These are phyloP conservation scores for Oleoguttula mirabilis DNA, from an alignment of 495 filamentous ascomycete species.

Conservation along the genomic window DNA sequence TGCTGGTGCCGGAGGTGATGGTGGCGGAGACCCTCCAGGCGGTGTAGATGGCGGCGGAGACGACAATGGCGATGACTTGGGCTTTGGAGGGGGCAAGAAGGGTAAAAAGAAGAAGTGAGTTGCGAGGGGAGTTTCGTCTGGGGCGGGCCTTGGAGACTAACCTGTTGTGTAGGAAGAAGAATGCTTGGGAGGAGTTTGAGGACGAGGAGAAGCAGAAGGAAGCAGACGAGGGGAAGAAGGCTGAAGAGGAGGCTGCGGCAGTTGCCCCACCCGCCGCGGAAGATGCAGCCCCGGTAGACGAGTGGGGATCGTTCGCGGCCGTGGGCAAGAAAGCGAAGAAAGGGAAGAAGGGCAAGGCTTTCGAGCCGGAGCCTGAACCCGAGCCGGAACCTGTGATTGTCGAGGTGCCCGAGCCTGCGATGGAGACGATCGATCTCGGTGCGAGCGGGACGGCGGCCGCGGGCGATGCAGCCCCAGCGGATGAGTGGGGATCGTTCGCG, in stretches of 20 bases:
- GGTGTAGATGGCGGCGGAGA: constrained; percentile 25
- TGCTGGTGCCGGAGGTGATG: constrained; percentile 22
- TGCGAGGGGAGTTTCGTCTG: too few relatives aligned
- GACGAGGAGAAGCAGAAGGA: constrained; percentile 25
- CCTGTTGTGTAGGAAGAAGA: too few relatives aligned
- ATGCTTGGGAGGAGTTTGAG: constrained; percentile 13
- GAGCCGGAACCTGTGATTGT: background rate
- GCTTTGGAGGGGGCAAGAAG: constrained; percentile 25
- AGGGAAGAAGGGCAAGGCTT: constrained; percentile 16
- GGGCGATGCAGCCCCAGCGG: constrained; percentile 19
- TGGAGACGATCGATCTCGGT: constrained; percentile 11
- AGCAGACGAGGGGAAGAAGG: constrained; percentile 29
- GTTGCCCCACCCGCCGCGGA: background rate
- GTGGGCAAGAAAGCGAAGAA: constrained; percentile 20
- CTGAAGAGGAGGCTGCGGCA: constrained; percentile 18
- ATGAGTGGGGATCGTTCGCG: constrained; percentile 32
- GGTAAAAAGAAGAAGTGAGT: constrained; percentile 22
- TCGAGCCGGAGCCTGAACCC: background rate
- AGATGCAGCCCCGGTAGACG: constrained; percentile 25
- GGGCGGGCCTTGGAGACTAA: too few relatives aligned
- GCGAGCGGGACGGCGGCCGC: constrained; percentile 7
- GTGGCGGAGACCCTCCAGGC: constrained; percentile 22
- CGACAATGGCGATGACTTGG: constrained; percentile 30
- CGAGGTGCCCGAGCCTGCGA: constrained; percentile 5
- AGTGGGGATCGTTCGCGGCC: constrained; percentile 28